Evolutionary conservation across 257 asterid species (phyloP).

Genomic region (Solanum virginianum): DNA sequence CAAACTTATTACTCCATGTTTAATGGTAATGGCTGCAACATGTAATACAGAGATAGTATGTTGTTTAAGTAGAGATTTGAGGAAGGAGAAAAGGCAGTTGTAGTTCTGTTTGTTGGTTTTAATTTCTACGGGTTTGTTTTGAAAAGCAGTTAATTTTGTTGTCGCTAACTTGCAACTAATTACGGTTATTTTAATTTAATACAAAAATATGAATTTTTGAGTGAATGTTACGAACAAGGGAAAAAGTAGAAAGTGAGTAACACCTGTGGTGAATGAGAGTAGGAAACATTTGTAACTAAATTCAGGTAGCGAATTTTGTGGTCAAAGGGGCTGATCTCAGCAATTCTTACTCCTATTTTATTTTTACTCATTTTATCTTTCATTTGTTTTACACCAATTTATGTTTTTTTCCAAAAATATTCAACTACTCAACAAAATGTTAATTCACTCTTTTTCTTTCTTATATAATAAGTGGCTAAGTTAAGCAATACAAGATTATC

Average conservation of each 20-base stretch:
- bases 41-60: background rate
- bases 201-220: background rate
- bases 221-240: background rate
- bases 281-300: conserved; percentile 13
- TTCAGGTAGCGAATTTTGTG: conserved; percentile 28
- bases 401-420: too few relatives aligned
- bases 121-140: conserved; percentile 23
- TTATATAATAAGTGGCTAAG: too few relatives aligned
- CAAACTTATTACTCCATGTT: background rate
- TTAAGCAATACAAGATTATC: too few relatives aligned
- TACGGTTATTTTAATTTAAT: background rate
- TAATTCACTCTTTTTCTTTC: too few relatives aligned
- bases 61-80: background rate
- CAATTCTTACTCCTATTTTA: conserved; percentile 36
- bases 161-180: conserved; percentile 1
- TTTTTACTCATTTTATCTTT: conserved; percentile 13
- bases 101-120: background rate
- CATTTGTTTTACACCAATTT: too few relatives aligned
- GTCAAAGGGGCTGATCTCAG: conserved; percentile 46
- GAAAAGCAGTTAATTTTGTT: conserved; percentile 35
- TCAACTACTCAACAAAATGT: too few relatives aligned
- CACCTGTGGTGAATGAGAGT: conserved; percentile 15
- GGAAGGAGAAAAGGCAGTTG: background rate
- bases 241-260: background rate
- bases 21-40: background rate